Base-by-base conservation (phyloP, 768 basidiomycete genomes). In the Mycena belliarum region DNA sequence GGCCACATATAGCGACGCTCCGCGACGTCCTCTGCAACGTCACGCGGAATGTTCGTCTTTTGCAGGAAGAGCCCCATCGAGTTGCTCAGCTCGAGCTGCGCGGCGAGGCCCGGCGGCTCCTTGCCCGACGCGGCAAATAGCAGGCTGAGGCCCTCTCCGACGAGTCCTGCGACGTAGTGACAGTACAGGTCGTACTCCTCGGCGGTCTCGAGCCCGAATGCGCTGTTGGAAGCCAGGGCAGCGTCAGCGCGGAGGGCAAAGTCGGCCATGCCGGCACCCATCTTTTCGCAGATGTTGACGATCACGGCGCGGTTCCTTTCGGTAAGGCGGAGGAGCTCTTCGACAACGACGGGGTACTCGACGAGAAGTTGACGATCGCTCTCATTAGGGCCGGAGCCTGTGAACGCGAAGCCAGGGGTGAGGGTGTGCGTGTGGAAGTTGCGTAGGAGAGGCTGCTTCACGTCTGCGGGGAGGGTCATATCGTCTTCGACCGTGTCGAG, bases 401-500 rank as follows among this genome's bases (percentile, higher is more conserved):
- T 76, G 70, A 90, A 99, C 18, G 77, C 86, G 94, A 95, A 98
- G 24, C 93, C 95, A 0, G 90, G 86, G 4, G 86, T 84, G 23
- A 89, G 76, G 6, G 90, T 88, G 65, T 88, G 84, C 66, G 85
- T 72, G 75, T 95, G 88, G 74, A 98, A 95, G 1, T 84, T 74
- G 11, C 92, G 85, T 32, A 99, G 79, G 26, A 98, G 67, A 3
- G 92, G 88, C 52, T 94, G 91, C 70, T 99, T 99, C 65, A 88
- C 72, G 18, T 84, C 76, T 72, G 94, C 92, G 0, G 91, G 81
- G 55, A 99, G 84, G 0, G 94, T 91, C 95, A 98, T 98, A 76
- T 99, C 96, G 72, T 99, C 96, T 72, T 98, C 96, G 61, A 99
- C 84, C 5, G 96, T 99, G 72, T 99, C 96, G n/a, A 98, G 78